Percentiles rank a stretch among this genome's conserved stretches.
Conservation (phyloP, 306 rosid genomes). For the Dalbergia oliveri region DNA sequence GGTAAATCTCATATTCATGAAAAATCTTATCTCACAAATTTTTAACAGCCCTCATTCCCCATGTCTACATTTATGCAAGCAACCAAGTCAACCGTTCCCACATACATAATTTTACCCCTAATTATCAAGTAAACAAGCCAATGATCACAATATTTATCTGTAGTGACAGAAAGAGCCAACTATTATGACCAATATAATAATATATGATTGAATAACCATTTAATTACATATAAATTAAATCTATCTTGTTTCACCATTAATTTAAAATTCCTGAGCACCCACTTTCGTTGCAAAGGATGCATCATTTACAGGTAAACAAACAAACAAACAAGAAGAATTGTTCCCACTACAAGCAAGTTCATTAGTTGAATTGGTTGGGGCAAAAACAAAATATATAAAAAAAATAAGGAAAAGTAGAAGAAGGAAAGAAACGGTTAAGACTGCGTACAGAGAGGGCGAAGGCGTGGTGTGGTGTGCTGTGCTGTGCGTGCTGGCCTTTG, state of each 20-base stretch:
- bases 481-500: not conserved
- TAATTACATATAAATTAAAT: no score
- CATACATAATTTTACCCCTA: not conserved
- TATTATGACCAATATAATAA: no score
- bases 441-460: constrained; percentile 2
- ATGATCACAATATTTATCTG: not conserved
- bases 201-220: no score
- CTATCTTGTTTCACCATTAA: not conserved
- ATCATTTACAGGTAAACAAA: constrained; percentile 1
- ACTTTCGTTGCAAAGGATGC: constrained; percentile 32
- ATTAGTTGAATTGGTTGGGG: constrained; percentile 39
- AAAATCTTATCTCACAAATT: not conserved
- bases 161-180: no score
- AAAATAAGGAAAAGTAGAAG: not conserved
- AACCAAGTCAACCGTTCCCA: no score
- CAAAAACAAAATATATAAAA: not conserved
- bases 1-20: constrained; percentile 1
- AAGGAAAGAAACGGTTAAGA: not conserved
- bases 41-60: not conserved
- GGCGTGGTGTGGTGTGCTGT: constrained; percentile 36
- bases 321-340: not conserved
- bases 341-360: constrained; percentile 1
- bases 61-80: no score
- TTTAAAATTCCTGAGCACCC: not conserved
- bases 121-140: not conserved